Conservation (phyloP, 1,139 yeast species). For the Lodderomyces margitis region DNA sequence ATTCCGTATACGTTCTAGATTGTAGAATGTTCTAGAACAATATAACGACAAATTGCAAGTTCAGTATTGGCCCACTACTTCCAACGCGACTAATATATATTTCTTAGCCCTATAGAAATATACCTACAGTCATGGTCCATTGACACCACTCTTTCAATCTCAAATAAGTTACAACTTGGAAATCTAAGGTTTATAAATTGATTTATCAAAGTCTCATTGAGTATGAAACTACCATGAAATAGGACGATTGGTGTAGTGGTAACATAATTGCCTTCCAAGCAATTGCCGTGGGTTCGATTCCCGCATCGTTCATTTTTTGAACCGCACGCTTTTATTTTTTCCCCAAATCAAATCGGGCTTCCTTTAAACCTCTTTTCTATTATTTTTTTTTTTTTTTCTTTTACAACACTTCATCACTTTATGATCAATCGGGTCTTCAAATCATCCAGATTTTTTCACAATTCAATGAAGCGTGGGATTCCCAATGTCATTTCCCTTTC, state of each 20-base stretch:
- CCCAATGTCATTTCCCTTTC: conserved; percentile 33
- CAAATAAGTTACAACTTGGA: no score
- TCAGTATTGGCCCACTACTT: neutral
- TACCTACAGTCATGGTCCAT: neutral
- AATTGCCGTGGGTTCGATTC: conserved; percentile 81
- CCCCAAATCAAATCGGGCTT: neutral
- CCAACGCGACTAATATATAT: neutral
- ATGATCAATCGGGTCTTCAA: conserved; percentile 3
- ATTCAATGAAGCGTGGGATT: conserved; percentile 17
- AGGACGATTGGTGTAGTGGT: conserved; percentile 2
- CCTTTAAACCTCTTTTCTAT: conserved; percentile 2
- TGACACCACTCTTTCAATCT: neutral
- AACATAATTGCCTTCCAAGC: conserved; percentile 30
- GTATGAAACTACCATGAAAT: no score
- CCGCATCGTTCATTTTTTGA: conserved; percentile 65
- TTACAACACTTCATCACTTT: neutral
- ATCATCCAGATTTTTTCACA: conserved; percentile 15
- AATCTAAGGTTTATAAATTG: no score
- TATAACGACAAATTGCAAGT: neutral
- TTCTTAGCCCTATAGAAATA: neutral
- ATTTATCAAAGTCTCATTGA: no score
- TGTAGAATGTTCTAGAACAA: no score
- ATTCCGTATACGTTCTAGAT: no score
- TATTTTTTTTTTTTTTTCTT: conserved; percentile 6
- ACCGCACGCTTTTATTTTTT: conserved; percentile 2